Percentiles rank a stretch among this genome's conserved stretches.
These are phyloP conservation scores for Podila clonocystis DNA, from an alignment of 192 early-diverging fungal species.

Conservation along the genomic window DNA sequence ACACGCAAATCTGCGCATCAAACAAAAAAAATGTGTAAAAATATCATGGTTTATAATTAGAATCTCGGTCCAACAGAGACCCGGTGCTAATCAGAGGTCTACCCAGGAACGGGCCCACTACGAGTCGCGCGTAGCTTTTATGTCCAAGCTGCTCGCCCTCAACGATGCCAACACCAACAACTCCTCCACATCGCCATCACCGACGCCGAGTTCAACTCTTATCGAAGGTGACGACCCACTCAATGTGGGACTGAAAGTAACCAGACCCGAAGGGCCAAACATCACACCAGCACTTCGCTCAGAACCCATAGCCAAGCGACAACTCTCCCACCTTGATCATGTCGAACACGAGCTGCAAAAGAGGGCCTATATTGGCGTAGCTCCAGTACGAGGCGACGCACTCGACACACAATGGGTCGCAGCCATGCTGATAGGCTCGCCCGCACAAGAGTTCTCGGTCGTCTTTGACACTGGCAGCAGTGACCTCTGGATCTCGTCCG, in stretches of 20 bases:
- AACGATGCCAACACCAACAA: not conserved
- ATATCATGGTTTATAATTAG: slow-evolving; percentile 28
- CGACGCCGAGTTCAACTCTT: not conserved
- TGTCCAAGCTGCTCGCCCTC: slow-evolving; percentile 31
- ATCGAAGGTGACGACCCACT: not conserved
- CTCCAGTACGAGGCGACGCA: slow-evolving; percentile 42
- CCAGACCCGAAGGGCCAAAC: not conserved
- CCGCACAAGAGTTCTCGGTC: slow-evolving; percentile 63
- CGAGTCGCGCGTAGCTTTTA: slow-evolving; percentile 18
- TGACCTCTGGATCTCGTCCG: slow-evolving; percentile 68
- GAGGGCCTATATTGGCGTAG: slow-evolving; percentile 40
- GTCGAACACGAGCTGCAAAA: slow-evolving; percentile 41
- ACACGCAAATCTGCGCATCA: not conserved
- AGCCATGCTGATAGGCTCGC: slow-evolving; percentile 59
- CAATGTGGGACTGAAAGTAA: not conserved
- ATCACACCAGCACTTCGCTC: not conserved
- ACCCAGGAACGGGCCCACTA: slow-evolving; percentile 35
- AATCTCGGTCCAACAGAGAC: slow-evolving; percentile 35
- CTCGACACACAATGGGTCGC: slow-evolving; percentile 51
- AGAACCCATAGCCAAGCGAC: not conserved
- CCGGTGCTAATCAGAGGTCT: slow-evolving; percentile 19
- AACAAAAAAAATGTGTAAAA: not conserved
- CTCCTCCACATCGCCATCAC: not conserved
- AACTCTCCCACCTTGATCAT: slow-evolving; percentile 13
- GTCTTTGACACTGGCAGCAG: slow-evolving; percentile 71